A percentile compares a stretch with the other conserved stretches of the same genome.
These are phyloP conservation scores for Scenedesmus sp. DNA, from an alignment of 163 green algal species.

Conservation along the genomic window DNA sequence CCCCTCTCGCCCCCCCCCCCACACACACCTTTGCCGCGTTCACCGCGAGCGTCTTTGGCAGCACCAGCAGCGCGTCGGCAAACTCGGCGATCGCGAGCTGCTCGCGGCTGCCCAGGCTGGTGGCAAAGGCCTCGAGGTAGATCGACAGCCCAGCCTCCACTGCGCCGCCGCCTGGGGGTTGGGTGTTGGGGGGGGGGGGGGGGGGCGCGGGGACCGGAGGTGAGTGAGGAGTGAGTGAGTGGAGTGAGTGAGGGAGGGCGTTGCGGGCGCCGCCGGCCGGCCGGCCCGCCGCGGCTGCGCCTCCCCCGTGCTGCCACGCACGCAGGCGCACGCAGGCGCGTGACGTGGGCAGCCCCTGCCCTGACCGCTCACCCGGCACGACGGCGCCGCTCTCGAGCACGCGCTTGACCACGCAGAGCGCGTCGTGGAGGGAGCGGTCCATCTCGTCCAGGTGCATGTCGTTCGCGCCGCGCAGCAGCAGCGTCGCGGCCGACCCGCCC, in stretches of 20 bases:
- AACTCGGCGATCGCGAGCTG: conserved; percentile 99
- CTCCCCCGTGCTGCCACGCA: no score
- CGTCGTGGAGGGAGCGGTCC: conserved; percentile 97
- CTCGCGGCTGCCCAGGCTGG: conserved; percentile 93
- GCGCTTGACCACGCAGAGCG: conserved; percentile 98
- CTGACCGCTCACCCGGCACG: conserved; percentile 76
- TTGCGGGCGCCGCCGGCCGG: no score
- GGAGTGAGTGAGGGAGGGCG: no score
- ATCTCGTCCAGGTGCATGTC: conserved; percentile 99
- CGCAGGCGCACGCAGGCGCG: no score
- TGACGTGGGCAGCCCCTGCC: no score
- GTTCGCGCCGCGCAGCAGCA: conserved; percentile 97
- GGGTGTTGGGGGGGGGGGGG: conserved; percentile 61
- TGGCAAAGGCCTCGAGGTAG: conserved; percentile 98
- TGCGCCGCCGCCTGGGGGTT: conserved; percentile 84
- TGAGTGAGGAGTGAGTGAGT: no score
- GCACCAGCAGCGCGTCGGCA: conserved; percentile 92
- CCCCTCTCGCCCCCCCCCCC: no score
- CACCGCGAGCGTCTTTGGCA: conserved; percentile 98
- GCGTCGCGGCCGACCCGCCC: conserved; percentile 70
- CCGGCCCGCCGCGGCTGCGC: no score
- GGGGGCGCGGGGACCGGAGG: conserved; percentile 59
- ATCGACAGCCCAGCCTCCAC: conserved; percentile 96
- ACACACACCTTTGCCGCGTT: conserved; percentile 93
- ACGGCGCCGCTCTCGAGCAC: conserved; percentile 95